phyloP scores from a whole-genome alignment of 2,329 filamentous ascomycete species.

The Penicillium sp. region DNA sequence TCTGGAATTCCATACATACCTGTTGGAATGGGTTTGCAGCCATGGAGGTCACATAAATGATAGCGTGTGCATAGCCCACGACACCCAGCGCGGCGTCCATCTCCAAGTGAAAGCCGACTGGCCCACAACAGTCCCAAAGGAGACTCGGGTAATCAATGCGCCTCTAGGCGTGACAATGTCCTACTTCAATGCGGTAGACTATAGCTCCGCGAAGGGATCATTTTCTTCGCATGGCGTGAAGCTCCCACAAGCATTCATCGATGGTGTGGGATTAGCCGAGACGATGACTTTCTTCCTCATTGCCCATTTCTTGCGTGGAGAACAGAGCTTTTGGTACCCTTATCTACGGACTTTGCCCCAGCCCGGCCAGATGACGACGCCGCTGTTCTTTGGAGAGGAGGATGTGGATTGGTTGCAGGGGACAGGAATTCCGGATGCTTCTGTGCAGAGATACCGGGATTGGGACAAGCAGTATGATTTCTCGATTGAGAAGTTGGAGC shows the following conservation, averaged over 20 bases:
- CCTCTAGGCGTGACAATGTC: slow-evolving; percentile 38
- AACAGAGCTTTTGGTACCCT: slow-evolving; percentile 64
- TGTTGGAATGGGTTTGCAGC: slow-evolving; percentile 34
- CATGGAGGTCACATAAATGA: slow-evolving; percentile 36
- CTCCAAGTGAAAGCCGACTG: slow-evolving; percentile 34
- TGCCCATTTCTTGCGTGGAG: slow-evolving; percentile 62
- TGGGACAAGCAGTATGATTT: slow-evolving; percentile 42
- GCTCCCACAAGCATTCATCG: slow-evolving; percentile 55
- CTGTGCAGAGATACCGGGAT: slow-evolving; percentile 33
- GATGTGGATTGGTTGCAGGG: slow-evolving; percentile 54
- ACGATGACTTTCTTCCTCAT: slow-evolving; percentile 67
- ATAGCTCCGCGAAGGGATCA: slow-evolving; percentile 11
- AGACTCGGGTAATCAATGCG: slow-evolving; percentile 37
- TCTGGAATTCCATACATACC: slow-evolving; percentile 27
- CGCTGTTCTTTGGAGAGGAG: slow-evolving; percentile 63
- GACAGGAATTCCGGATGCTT: slow-evolving; percentile 35
- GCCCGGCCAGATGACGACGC: slow-evolving; percentile 60
- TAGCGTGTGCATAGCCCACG: slow-evolving; percentile 34
- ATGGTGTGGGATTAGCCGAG: slow-evolving; percentile 56
- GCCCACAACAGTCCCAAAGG: slow-evolving; percentile 23
- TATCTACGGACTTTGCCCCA: slow-evolving; percentile 68
- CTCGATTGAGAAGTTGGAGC: slow-evolving; percentile 31
- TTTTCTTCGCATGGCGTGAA: slow-evolving; percentile 35
- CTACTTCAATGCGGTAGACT: slow-evolving; percentile 37
- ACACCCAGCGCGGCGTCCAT: slow-evolving; percentile 36